Conservation (phyloP, 192 early-diverging fungal species). For the Gamsiella multidivaricata region DNA sequence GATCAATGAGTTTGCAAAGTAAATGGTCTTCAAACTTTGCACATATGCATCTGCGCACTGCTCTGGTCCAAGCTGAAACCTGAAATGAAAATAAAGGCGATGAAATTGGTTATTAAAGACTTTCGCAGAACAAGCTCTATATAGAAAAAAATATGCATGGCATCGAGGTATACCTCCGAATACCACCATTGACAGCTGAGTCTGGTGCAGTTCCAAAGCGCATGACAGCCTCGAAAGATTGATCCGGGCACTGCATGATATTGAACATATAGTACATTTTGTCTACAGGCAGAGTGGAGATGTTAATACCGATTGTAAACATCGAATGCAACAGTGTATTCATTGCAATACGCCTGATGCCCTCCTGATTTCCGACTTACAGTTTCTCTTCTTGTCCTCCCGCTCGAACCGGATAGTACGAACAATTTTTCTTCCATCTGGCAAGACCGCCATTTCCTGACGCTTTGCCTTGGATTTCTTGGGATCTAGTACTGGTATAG, state of each 20-base stretch:
- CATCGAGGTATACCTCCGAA: slow-evolving; percentile 58
- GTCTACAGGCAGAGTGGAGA: slow-evolving; percentile 17
- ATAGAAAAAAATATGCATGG: neutral
- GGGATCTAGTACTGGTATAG: slow-evolving; percentile 57
- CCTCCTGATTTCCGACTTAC: slow-evolving; percentile 2
- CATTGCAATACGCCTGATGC: no score
- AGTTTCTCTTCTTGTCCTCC: slow-evolving; percentile 56
- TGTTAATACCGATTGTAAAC: no score
- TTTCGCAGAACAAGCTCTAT: neutral
- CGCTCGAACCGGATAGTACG: slow-evolving; percentile 80
- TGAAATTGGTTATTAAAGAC: neutral
- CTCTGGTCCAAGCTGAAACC: slow-evolving; percentile 48
- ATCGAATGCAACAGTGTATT: neutral
- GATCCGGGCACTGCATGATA: slow-evolving; percentile 60
- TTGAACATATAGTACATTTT: slow-evolving; percentile 73
- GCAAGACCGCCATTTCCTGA: slow-evolving; percentile 55
- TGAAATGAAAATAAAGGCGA: neutral
- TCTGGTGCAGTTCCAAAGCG: slow-evolving; percentile 73
- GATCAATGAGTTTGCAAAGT: slow-evolving; percentile 36
- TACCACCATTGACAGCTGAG: slow-evolving; percentile 73
- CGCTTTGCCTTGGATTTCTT: slow-evolving; percentile 60
- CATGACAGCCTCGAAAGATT: slow-evolving; percentile 73
- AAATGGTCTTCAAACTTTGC: slow-evolving; percentile 45
- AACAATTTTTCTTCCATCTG: slow-evolving; percentile 71
- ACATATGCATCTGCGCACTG: slow-evolving; percentile 52